Evolutionary conservation across 2,329 filamentous ascomycete species (phyloP), one percentile per base, ranked within the genome.

Genomic region (Alternaria atra): DNA sequence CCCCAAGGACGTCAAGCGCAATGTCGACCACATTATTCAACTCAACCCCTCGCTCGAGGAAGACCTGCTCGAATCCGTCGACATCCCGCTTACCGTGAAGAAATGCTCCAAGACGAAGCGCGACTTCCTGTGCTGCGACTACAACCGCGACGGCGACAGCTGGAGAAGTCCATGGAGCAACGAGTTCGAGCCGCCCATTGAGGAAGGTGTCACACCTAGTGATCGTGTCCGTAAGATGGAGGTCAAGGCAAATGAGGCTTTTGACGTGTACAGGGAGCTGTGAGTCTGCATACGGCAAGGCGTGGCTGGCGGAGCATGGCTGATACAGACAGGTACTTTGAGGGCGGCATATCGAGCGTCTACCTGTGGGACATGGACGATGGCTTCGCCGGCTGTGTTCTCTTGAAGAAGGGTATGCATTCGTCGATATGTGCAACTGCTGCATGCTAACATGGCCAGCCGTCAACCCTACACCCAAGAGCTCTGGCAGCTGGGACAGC

Each of bases 81-180:
- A 99, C 81, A 94, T 98, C 80, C 95, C 95, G 25, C 90, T 99
- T 58, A 89, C 91, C 61, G 87, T 96, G 65, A 90, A 91, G 72
- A 91, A 92, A 68, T 98, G 95, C 85, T 88, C 89, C 71, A 91
- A 94, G 81, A 91, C 92, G 32, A 93, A 93, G 72, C 91, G 94
- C 70, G 95, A 98, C 82, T 99, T 97, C 84, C 89, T 99, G 52
- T 91, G 97, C 75, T 99, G 95, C 85, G 95, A 99, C 86, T 99
- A 99, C 87, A 99, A 99, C 86, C 94, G 95, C 67, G 95, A 99
- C 81, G 95, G 95, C 65, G 94, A 97, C 83, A 96, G 91, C 82
- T 97, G 97, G 86, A 91, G 95, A 65, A 97, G 92, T 68, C 95
- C 95, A n/a, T 99, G 95, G 95, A 95, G 91, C 82, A 98, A 98